phyloP scores from a whole-genome alignment of 768 basidiomycete species.

The Tricholoma saponaceum region DNA sequence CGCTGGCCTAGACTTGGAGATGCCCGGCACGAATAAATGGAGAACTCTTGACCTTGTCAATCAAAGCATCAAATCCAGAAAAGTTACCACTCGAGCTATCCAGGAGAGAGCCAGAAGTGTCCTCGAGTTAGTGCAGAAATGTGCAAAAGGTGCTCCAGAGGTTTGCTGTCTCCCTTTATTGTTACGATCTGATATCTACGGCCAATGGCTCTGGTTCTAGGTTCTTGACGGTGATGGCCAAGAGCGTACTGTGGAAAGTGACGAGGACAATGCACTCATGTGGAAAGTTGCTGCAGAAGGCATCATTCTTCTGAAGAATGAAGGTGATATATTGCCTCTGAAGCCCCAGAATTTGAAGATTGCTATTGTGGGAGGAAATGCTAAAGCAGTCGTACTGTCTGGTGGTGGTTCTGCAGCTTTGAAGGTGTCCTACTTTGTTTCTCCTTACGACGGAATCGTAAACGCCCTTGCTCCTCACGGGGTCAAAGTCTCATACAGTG shows the following conservation, averaged over 20 bases:
- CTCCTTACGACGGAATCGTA: slow-evolving; percentile 74
- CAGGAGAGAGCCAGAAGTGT: slow-evolving; percentile 66
- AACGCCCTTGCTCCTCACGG: slow-evolving; percentile 44
- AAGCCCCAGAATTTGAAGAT: slow-evolving; percentile 47
- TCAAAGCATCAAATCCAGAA: slow-evolving; percentile 54
- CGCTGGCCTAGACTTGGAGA: slow-evolving; percentile 78
- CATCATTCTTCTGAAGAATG: slow-evolving; percentile 76
- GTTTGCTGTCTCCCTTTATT: slow-evolving; percentile 25
- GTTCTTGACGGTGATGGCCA: slow-evolving; percentile 67
- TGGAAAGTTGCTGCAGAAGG: slow-evolving; percentile 60
- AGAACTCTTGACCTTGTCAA: slow-evolving; percentile 62
- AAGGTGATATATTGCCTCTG: slow-evolving; percentile 50
- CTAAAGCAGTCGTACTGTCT: slow-evolving; percentile 55
- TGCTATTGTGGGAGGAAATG: slow-evolving; percentile 73
- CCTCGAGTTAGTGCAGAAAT: slow-evolving; percentile 65
- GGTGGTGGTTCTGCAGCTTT: slow-evolving; percentile 74
- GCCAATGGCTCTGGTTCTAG: slow-evolving; percentile 24
- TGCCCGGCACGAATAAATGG: slow-evolving; percentile 78
- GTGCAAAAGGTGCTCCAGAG: slow-evolving; percentile 63
- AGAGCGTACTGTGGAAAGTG: slow-evolving; percentile 60
- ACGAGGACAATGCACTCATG: slow-evolving; percentile 60
- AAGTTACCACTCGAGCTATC: slow-evolving; percentile 59
- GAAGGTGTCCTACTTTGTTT: slow-evolving; percentile 71
- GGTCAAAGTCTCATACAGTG: slow-evolving; percentile 58
- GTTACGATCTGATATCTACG: neutral